Conservation (phyloP, 176 grass and related monocot genomes). For the Luzula sylvatica region DNA sequence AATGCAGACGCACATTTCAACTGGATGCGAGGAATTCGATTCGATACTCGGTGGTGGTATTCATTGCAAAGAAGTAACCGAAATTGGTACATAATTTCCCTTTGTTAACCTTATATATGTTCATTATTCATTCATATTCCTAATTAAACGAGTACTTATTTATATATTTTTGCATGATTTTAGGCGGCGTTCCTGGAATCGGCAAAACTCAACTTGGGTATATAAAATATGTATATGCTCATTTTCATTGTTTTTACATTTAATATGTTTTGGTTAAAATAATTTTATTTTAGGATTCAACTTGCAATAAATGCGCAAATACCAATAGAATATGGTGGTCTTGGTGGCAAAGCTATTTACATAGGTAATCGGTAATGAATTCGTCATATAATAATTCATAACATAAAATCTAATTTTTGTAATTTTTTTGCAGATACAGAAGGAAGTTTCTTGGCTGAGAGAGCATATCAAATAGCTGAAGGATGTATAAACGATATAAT, state of each 20-base stretch:
- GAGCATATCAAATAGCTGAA: conserved; percentile 86
- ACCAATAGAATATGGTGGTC: conserved; percentile 71
- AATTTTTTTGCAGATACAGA: conserved; percentile 57
- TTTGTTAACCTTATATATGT: neutral
- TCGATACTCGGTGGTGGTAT: conserved; percentile 88
- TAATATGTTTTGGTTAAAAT: conserved; percentile 1
- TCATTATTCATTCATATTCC: neutral
- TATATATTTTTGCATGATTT: conserved; percentile 16
- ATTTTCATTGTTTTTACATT: neutral
- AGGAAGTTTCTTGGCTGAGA: conserved; percentile 95
- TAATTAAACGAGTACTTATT: too few species aligned
- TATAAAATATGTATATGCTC: too few species aligned
- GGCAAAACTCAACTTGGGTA: conserved; percentile 99
- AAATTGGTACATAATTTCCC: conserved; percentile 45
- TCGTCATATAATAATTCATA: conserved; percentile 1
- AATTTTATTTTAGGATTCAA: conserved; percentile 56
- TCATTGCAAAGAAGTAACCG: conserved; percentile 91
- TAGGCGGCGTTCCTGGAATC: conserved; percentile 89
- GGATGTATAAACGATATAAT: conserved; percentile 67
- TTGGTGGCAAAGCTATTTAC: conserved; percentile 91
- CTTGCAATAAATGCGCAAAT: conserved; percentile 95
- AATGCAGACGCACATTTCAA: conserved; percentile 72
- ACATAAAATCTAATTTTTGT: neutral
- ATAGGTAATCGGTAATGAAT: conserved; percentile 36
- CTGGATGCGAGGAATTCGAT: conserved; percentile 63